A percentile compares a stretch with the other conserved stretches of the same genome.
Evolutionary conservation across 2,329 filamentous ascomycete species (phyloP).

Genomic region (Tolypocladium capitatum): DNA sequence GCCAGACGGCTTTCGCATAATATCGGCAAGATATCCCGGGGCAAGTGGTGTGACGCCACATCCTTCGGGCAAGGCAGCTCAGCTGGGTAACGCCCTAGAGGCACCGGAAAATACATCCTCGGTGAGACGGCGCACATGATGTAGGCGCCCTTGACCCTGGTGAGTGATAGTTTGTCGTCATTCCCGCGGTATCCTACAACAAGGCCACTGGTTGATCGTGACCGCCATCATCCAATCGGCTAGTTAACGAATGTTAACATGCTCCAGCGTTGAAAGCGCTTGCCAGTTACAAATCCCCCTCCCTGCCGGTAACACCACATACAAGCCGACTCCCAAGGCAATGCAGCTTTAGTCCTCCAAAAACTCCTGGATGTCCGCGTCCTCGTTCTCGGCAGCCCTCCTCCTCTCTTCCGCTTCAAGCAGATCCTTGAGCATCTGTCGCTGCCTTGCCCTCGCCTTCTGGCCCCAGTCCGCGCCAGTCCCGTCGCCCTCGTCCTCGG

Average conservation of each 20-base stretch:
- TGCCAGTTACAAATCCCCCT: neutral
- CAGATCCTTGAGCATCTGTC: slow-evolving; percentile 51
- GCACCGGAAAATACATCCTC: too few relatives aligned
- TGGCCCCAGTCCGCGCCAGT: slow-evolving; percentile 52
- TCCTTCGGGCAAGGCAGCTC: neutral
- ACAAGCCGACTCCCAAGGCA: neutral
- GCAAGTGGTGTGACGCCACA: neutral
- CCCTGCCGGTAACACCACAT: neutral
- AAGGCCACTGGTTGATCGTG: too few relatives aligned
- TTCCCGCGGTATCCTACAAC: neutral
- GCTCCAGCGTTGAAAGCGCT: neutral
- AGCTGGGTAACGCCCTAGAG: too few relatives aligned
- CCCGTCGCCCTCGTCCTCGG: slow-evolving; percentile 30
- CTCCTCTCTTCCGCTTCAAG: slow-evolving; percentile 49
- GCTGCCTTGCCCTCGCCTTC: slow-evolving; percentile 56
- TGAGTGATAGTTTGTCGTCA: neutral
- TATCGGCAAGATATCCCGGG: neutral
- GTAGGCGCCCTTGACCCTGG: neutral
- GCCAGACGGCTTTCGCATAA: neutral
- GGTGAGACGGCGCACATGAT: neutral
- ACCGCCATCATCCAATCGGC: neutral
- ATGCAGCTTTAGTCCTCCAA: slow-evolving; percentile 32
- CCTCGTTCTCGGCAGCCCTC: slow-evolving; percentile 50
- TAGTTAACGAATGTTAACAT: neutral
- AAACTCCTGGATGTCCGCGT: slow-evolving; percentile 65